Evolutionary conservation across 805 yeast species (phyloP).

Genomic region (Pichia eremophila): DNA sequence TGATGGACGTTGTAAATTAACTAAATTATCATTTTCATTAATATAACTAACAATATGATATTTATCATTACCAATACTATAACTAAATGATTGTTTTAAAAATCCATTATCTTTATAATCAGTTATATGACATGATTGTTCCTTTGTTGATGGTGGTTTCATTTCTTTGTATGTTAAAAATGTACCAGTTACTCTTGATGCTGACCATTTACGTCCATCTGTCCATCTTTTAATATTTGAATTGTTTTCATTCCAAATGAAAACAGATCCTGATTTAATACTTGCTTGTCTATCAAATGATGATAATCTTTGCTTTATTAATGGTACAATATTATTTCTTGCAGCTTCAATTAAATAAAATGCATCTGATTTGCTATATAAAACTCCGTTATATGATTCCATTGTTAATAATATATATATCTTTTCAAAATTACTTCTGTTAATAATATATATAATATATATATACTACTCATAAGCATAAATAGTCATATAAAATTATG

Average conservation of each 20-base stretch:
- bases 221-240: constrained; percentile 75
- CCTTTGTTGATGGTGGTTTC: constrained; percentile 25
- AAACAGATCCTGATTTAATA: constrained; percentile 52
- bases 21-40: constrained; percentile 13
- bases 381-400: constrained; percentile 56
- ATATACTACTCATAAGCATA: not conserved
- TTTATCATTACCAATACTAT: constrained; percentile 43
- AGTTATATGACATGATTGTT: constrained; percentile 22
- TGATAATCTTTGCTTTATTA: constrained; percentile 48
- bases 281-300: constrained; percentile 40
- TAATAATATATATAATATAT: too few relatives aligned
- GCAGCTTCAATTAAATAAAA: constrained; percentile 58
- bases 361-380: constrained; percentile 52
- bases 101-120: constrained; percentile 43
- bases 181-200: constrained; percentile 57
- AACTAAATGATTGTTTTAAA: constrained; percentile 49
- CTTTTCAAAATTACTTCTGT: too few relatives aligned
- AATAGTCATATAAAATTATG: not conserved
- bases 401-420: too few relatives aligned
- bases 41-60: constrained; percentile 55
- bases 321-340: constrained; percentile 44
- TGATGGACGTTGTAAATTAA: constrained; percentile 30
- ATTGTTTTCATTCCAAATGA: constrained; percentile 63
- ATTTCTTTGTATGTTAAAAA: constrained; percentile 57
- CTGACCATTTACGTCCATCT: constrained; percentile 66